These are phyloP conservation scores for Pleurotus tuoliensis DNA, from an alignment of 768 basidiomycete species.

Conservation along the genomic window DNA sequence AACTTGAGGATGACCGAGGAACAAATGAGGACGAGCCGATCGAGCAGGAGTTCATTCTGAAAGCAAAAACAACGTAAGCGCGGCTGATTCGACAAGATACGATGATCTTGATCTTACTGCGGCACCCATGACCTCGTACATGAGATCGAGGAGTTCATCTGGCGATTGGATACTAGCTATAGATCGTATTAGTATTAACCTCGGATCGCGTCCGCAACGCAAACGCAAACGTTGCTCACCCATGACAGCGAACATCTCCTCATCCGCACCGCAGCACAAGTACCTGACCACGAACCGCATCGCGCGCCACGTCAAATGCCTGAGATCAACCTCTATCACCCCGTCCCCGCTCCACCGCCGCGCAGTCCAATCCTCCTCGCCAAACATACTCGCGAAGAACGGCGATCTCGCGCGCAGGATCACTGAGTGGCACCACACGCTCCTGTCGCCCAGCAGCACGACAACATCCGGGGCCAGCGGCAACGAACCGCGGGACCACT, in stretches of 20 bases:
- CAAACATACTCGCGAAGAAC: constrained; percentile 84
- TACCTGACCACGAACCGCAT: constrained; percentile 76
- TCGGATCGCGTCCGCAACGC: neutral
- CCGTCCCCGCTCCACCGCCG: constrained; percentile 53
- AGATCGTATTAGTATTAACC: constrained; percentile 4
- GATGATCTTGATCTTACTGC: constrained; percentile 45
- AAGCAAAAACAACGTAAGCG: no score
- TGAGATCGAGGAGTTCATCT: constrained; percentile 80
- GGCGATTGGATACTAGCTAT: constrained; percentile 58
- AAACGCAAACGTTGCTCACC: constrained; percentile 37
- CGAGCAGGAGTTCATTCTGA: constrained; percentile 87
- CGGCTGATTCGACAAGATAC: no score
- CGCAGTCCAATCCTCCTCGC: constrained; percentile 75
- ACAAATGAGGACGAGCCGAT: constrained; percentile 79
- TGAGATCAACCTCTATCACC: constrained; percentile 60
- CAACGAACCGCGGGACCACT: constrained; percentile 10
- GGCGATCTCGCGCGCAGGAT: constrained; percentile 80
- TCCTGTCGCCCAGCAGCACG: constrained; percentile 62
- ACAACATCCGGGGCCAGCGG: constrained; percentile 63
- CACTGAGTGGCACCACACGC: constrained; percentile 64
- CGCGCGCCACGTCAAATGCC: constrained; percentile 67
- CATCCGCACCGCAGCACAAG: constrained; percentile 69
- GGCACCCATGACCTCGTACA: constrained; percentile 82
- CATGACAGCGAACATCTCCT: constrained; percentile 66
- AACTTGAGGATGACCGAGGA: constrained; percentile 68